Percentiles rank a stretch among this genome's conserved stretches.
Conservation (phyloP, 495 filamentous ascomycete species). For the Lasiosphaeriaceae sp. region DNA sequence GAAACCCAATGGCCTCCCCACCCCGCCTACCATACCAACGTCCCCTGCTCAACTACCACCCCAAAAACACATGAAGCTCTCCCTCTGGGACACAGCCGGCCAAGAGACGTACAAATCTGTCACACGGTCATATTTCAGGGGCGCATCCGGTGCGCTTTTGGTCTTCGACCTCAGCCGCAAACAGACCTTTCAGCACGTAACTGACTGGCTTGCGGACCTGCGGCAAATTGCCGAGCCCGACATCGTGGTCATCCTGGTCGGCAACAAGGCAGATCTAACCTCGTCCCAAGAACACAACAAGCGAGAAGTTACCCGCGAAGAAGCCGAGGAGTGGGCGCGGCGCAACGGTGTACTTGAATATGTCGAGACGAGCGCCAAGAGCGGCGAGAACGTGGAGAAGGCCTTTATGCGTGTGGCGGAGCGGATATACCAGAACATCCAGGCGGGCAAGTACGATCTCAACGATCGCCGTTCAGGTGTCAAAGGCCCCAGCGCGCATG, state of each 20-base stretch:
- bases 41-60: slow-evolving; percentile 15
- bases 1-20: slow-evolving; percentile 32
- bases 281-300: slow-evolving; percentile 51
- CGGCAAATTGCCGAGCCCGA: slow-evolving; percentile 88
- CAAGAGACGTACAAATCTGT: slow-evolving; percentile 97
- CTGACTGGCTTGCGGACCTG: slow-evolving; percentile 88
- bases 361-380: slow-evolving; percentile 95
- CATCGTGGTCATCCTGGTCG: slow-evolving; percentile 90
- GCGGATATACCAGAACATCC: slow-evolving; percentile 91
- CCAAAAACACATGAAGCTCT: slow-evolving; percentile 73
- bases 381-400: slow-evolving; percentile 84
- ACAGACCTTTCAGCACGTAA: slow-evolving; percentile 79
- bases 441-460: slow-evolving; percentile 87
- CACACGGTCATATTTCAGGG: slow-evolving; percentile 91
- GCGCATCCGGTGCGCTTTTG: slow-evolving; percentile 83
- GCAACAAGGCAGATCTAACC: slow-evolving; percentile 87
- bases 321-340: slow-evolving; percentile 84
- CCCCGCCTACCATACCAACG: slow-evolving; percentile 19
- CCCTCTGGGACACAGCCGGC: slow-evolving; percentile 92
- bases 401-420: slow-evolving; percentile 92
- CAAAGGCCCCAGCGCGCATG: slow-evolving; percentile 52
- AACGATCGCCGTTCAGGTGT: slow-evolving; percentile 94
- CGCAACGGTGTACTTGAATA: slow-evolving; percentile 80
- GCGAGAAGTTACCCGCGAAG: slow-evolving; percentile 69
- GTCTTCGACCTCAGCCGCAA: slow-evolving; percentile 91